phyloP scores from a whole-genome alignment of 1,284 basidiomycete genomes.

The Ustilago esculenta region DNA sequence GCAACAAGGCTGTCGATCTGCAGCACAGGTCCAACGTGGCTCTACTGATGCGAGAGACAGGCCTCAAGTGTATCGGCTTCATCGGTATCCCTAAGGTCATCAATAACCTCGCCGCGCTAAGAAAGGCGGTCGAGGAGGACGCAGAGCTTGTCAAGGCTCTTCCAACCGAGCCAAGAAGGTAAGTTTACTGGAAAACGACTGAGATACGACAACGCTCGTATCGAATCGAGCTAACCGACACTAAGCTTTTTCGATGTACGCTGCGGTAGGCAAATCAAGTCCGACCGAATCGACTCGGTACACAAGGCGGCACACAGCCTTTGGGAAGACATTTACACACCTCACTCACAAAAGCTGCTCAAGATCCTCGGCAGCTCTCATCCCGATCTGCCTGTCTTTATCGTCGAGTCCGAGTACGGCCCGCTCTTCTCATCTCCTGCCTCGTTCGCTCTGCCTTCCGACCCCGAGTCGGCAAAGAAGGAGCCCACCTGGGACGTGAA shows the following conservation, averaged over 20 bases:
- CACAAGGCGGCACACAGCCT: conserved; percentile 55
- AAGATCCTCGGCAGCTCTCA: conserved; percentile 83
- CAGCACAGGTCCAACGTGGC: conserved; percentile 74
- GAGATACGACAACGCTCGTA: too few relatives aligned
- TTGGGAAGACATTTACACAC: conserved; percentile 92
- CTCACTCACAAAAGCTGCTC: conserved; percentile 87
- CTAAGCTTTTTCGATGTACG: background rate
- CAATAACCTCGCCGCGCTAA: conserved; percentile 65
- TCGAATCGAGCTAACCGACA: background rate
- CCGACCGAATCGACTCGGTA: conserved; percentile 34
- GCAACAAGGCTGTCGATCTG: conserved; percentile 68
- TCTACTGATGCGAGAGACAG: conserved; percentile 88
- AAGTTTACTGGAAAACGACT: conserved; percentile 1
- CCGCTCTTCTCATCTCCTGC: conserved; percentile 78
- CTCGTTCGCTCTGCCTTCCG: conserved; percentile 69
- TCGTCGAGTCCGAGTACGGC: conserved; percentile 89
- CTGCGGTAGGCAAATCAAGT: conserved; percentile 41
- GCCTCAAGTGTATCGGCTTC: conserved; percentile 91
- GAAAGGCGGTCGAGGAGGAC: conserved; percentile 60
- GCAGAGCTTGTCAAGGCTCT: conserved; percentile 50
- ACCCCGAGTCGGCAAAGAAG: conserved; percentile 54
- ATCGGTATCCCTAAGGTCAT: conserved; percentile 81
- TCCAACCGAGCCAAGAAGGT: conserved; percentile 58
- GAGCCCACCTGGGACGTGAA: conserved; percentile 74
- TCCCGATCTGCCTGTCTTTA: conserved; percentile 77